Base-by-base conservation (phyloP, 805 yeast genomes). In the Saccharomycopsis fodiens region DNA sequence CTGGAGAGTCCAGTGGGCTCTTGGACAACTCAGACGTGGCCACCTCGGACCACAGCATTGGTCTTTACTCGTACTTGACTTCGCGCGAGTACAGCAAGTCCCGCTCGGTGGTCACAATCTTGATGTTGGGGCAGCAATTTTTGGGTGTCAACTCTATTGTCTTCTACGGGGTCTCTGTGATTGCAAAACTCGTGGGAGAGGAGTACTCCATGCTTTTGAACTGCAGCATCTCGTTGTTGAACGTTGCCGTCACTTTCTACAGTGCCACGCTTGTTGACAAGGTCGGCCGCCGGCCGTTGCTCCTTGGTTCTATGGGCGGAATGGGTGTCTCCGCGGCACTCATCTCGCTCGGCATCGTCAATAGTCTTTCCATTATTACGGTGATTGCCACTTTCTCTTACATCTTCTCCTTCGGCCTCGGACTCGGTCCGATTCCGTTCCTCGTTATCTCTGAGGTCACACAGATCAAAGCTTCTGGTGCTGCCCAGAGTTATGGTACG, bases 391-490 rank as follows among this genome's bases (percentile, higher is more conserved):
- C 88, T 0, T 74, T 86, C 44, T 58, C 73, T 1, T 89, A 87
- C 59, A 88, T 91, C 41, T 78, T 83, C 1, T 75, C 87, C 22
- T 93, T 91, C 67, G 97, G 97, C 0, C 66, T 84, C 29, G 98
- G 98, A 0, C 61, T 88, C 51, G 98, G 98, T 0, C 98, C 98
- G 4, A 88, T 93, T 45, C 98, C 98, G 35, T 91, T 93, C 65
- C 65, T 91, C 54, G 64, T 89, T 43, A 81, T 91, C 8, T 77
- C 95, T 4, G 97, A 93, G 59, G 79, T 91, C n/a, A 82, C 95
- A 0, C 94, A 88, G 50, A 65, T 73, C 1, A 77, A 79, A 48
- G 91, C 91, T 1, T 79, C 79, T 47, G 89, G 89, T 2, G 69
- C 79, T 38, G 97, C 97, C 0, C 98, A 93, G 64, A 82, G 95